Evolutionary conservation across 805 yeast genomes (phyloP).

Genomic region (Cyberlindnera bimundalis): DNA sequence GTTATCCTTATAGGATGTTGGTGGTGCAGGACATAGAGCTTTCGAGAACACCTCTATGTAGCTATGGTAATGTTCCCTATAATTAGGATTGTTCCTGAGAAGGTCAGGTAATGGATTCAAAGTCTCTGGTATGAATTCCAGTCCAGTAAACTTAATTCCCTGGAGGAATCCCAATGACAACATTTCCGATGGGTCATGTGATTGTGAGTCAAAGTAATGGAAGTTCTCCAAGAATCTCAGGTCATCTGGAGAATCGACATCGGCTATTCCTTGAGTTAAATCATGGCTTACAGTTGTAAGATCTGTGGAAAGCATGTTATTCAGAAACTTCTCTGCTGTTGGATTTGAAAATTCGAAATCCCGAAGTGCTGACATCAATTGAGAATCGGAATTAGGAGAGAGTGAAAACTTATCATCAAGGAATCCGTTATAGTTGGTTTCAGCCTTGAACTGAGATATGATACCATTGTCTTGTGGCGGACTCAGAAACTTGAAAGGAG

Average conservation of each 20-base stretch:
- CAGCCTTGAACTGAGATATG: no score
- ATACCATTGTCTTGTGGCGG: no score
- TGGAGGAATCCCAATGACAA: neutral
- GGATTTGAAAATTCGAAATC: neutral
- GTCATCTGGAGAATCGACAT: neutral
- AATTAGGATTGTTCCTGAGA: constrained; percentile 55
- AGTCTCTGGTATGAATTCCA: constrained; percentile 12
- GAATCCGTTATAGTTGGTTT: no score
- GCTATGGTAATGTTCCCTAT: constrained; percentile 57
- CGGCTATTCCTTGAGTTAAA: neutral
- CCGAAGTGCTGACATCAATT: neutral
- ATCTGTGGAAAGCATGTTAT: neutral
- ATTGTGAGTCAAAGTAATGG: constrained; percentile 4
- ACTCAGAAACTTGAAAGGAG: no score
- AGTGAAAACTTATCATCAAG: no score
- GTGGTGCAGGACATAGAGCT: constrained; percentile 64
- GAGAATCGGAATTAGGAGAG: neutral
- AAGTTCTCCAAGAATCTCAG: constrained; percentile 11
- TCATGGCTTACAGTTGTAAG: neutral
- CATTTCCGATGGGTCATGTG: neutral
- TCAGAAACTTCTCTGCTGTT: neutral
- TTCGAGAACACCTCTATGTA: constrained; percentile 58
- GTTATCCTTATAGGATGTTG: constrained; percentile 49
- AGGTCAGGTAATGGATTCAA: constrained; percentile 53
- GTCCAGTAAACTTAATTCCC: constrained; percentile 8